Conservation (phyloP, 75 land plant genomes). For the Adiantum capillusveneris region DNA sequence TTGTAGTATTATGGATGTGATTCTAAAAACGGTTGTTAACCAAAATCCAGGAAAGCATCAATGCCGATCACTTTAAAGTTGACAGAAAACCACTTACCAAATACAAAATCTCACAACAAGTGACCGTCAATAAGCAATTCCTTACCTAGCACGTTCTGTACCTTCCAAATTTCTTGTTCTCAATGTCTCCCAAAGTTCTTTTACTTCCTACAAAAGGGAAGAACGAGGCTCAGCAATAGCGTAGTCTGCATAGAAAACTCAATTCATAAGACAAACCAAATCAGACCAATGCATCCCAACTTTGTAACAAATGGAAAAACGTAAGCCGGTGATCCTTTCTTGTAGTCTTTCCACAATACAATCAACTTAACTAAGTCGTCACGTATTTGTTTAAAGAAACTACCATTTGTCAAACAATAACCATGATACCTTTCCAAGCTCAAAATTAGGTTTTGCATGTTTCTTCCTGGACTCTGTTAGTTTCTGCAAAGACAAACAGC, state of each 20-base stretch:
- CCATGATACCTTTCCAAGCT: conserved; percentile 12
- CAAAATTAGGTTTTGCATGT: conserved; percentile 6
- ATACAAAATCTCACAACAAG: background rate
- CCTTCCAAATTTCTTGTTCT: conserved; percentile 48
- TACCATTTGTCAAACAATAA: background rate
- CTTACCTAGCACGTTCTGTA: conserved; percentile 69
- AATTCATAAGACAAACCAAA: too few relatives aligned
- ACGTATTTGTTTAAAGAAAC: too few relatives aligned
- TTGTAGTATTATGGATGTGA: conserved; percentile 53
- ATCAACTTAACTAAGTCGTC: background rate
- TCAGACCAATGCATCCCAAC: too few relatives aligned
- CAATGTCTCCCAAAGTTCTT: conserved; percentile 78
- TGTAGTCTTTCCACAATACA: too few relatives aligned
- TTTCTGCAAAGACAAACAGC: conserved; percentile 4
- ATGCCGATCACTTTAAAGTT: background rate
- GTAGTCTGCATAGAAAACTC: too few relatives aligned
- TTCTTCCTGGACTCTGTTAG: conserved; percentile 9
- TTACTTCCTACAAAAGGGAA: conserved; percentile 50
- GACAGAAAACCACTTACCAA: background rate
- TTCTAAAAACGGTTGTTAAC: conserved; percentile 28
- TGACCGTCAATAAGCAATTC: background rate
- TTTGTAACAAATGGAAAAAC: too few relatives aligned
- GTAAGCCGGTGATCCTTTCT: too few relatives aligned
- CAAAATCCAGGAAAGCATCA: background rate
- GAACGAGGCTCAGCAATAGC: too few relatives aligned